Conservation (phyloP, 371 early-diverging fungal genomes). For the Mucor circinelloides region DNA sequence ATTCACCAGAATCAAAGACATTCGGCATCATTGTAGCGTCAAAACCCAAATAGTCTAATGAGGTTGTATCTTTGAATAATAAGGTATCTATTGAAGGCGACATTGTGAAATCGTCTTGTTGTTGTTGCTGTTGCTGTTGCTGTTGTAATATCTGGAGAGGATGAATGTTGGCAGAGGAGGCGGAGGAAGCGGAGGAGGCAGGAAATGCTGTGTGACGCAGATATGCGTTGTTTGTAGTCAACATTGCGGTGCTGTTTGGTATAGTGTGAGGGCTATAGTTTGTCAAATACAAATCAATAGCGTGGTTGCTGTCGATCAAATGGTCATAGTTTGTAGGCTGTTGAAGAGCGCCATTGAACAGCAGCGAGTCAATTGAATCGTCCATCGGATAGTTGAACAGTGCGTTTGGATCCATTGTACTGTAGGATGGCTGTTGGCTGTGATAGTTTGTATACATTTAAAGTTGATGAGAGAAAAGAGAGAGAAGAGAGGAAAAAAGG, state of each 20-base stretch:
- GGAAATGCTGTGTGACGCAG: neutral
- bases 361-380: neutral
- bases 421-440: neutral
- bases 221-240: neutral
- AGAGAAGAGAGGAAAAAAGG: constrained; percentile 7
- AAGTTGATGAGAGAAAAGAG: neutral
- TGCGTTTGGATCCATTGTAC: constrained; percentile 4
- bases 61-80: constrained; percentile 5
- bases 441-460: neutral
- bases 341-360: neutral
- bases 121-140: neutral
- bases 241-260: neutral
- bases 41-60: constrained; percentile 9
- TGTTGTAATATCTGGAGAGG: constrained; percentile 24
- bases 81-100: constrained; percentile 2
- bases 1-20: constrained; percentile 19
- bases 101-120: neutral
- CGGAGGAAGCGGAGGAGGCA: neutral
- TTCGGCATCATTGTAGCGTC: neutral
- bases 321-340: neutral
- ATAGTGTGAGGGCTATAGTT: neutral
- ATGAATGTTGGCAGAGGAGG: constrained; percentile 14
- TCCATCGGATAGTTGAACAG: constrained; percentile 3
- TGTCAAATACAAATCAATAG: neutral
- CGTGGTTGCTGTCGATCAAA: neutral